phyloP scores from a whole-genome alignment of 1,284 basidiomycete genomes.

The Heterobasidion irregulare region DNA sequence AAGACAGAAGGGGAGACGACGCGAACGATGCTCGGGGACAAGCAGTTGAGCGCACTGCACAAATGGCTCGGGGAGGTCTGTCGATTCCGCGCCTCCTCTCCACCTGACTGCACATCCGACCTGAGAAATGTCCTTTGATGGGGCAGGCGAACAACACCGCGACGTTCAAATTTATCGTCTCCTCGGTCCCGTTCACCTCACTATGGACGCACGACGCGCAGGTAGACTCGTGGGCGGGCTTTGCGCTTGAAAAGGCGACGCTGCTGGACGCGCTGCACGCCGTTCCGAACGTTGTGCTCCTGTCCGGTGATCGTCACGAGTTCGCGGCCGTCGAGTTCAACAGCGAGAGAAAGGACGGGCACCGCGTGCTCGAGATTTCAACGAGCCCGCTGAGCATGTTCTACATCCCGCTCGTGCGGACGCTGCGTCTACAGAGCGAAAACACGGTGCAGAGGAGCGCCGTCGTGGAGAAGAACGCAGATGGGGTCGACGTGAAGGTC shows the following conservation, averaged over 20 bases:
- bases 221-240: constrained; percentile 68
- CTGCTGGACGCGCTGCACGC: constrained; percentile 52
- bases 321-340: constrained; percentile 68
- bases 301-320: constrained; percentile 73
- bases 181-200: constrained; percentile 72
- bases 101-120: neutral
- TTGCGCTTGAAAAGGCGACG: constrained; percentile 50
- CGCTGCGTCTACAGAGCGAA: constrained; percentile 36
- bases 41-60: constrained; percentile 57
- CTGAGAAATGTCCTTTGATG: neutral
- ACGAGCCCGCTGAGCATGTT: constrained; percentile 71
- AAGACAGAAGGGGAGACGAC: constrained; percentile 29
- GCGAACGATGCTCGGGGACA: constrained; percentile 70
- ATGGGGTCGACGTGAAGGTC: constrained; percentile 10
- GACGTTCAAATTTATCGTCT: constrained; percentile 77
- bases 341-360: constrained; percentile 27
- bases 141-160: constrained; percentile 63
- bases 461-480: constrained; percentile 6
- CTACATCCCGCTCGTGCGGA: constrained; percentile 54
- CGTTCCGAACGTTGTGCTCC: constrained; percentile 66
- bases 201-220: constrained; percentile 68
- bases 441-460: constrained; percentile 27
- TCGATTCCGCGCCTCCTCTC: constrained; percentile 4
- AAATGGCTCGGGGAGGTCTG: constrained; percentile 55
- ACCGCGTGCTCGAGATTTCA: constrained; percentile 42